Conservation (phyloP, 2,329 filamentous ascomycete species). For the Xylariaceae sp. region DNA sequence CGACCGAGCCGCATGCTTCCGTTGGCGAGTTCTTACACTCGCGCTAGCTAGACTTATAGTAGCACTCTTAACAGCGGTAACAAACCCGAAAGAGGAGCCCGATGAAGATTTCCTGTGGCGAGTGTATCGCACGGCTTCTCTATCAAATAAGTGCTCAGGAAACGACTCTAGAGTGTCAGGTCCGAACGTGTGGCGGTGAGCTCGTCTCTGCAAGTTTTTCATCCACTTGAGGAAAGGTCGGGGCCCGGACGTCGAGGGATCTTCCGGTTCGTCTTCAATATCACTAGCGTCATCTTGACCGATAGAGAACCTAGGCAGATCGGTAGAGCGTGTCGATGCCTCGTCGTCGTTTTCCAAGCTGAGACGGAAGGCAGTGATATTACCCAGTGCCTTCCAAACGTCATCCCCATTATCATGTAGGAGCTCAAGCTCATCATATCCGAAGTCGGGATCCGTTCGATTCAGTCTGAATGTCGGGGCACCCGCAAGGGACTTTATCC, state of each 20-base stretch:
- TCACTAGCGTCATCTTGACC: slow-evolving; percentile 18
- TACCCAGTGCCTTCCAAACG: slow-evolving; percentile 36
- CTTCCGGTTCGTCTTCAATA: slow-evolving; percentile 14
- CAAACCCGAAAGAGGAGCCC: slow-evolving; percentile 69
- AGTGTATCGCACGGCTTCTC: slow-evolving; percentile 28
- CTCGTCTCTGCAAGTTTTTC: slow-evolving; percentile 59
- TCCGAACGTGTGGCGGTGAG: slow-evolving; percentile 35
- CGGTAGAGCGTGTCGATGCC: slow-evolving; percentile 16
- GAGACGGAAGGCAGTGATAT: slow-evolving; percentile 38
- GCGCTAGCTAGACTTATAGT: slow-evolving; percentile 70
- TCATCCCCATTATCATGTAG: slow-evolving; percentile 30
- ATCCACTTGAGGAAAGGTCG: slow-evolving; percentile 68
- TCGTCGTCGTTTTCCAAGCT: slow-evolving; percentile 32
- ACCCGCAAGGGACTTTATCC: slow-evolving; percentile 32
- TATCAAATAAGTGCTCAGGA: slow-evolving; percentile 32
- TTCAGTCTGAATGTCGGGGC: slow-evolving; percentile 27
- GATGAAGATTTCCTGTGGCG: slow-evolving; percentile 58
- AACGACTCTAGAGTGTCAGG: slow-evolving; percentile 25
- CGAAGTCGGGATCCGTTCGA: slow-evolving; percentile 25
- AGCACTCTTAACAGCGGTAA: slow-evolving; percentile 75
- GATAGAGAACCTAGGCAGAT: slow-evolving; percentile 27
- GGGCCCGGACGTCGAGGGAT: slow-evolving; percentile 11
- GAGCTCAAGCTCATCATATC: slow-evolving; percentile 33
- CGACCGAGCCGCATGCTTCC: slow-evolving; percentile 46
- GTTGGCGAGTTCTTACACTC: slow-evolving; percentile 61